Evolutionary conservation across 768 basidiomycete species (phyloP), one percentile per base, ranked within the genome.

Genomic region (Pholiota microspora): DNA sequence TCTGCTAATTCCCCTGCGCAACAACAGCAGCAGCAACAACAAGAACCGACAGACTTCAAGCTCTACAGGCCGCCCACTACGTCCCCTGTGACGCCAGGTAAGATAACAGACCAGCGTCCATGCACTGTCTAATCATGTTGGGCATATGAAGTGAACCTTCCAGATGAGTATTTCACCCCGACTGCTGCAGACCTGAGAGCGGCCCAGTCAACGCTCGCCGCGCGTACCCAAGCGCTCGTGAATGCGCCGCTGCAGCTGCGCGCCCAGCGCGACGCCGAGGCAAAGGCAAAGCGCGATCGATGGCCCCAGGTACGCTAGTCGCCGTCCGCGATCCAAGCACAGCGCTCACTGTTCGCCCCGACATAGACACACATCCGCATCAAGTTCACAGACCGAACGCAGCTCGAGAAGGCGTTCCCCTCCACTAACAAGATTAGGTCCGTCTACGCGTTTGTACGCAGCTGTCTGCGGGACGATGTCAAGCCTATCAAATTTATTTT

Each of bases 361-460:
- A 25, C 27, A 29, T 48, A 94, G 91, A 92, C 91, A 1, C 88
- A 79, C 2, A 89, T 96, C 60, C 83, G 94, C 16, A 70, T 96
- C 59, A 82, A 81, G 62, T 96, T 95, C 70, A 73, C 84, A 18
- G 91, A 95, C 69, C 80, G 88, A 45, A 90, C 85, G 2, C 85
- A 88, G 64, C 76, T 96, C 12, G 93, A 96, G 71, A 85, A 83
- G 61, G 70, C 71, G 0, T 94, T 95, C 64, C 77, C 84, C 2
- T 94, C 93, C 5, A 80, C 80, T 3, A 82, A 85, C 69, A 94
- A 89, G 67, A 92, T 96, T 48, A 80, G 81, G 47, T 77, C 86
- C 2, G 82, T 96, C 7, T 95, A 96, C 66, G 89, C 88, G 8
- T 94, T 94, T 59, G 91, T 94, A 49, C 81, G 87, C 29, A 71